Conservation (phyloP, 306 rosid genomes). For the Prunus fruticosa region DNA sequence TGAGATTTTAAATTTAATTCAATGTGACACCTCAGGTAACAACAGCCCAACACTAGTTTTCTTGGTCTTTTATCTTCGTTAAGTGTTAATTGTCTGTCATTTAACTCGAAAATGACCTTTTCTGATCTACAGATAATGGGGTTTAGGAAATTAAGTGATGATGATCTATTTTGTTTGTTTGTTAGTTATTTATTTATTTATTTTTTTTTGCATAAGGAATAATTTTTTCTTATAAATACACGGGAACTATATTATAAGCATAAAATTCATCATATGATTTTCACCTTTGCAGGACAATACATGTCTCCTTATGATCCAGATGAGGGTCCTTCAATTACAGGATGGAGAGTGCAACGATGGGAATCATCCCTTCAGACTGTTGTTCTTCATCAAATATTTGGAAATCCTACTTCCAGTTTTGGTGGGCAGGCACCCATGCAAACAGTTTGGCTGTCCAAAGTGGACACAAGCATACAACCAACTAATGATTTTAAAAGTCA, state of each 20-base stretch:
- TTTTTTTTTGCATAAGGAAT: background rate
- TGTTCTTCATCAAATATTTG: conserved; percentile 97
- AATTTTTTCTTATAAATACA: background rate
- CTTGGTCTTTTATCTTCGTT: no score
- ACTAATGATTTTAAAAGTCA: conserved; percentile 85
- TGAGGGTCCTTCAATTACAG: conserved; percentile 96
- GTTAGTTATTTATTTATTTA: background rate
- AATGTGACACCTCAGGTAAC: background rate
- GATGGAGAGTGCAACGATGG: conserved; percentile 99
- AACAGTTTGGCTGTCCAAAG: conserved; percentile 98
- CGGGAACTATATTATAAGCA: background rate
- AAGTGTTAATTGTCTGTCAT: no score
- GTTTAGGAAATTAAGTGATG: no score
- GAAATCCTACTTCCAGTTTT: conserved; percentile 86
- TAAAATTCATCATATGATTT: conserved; percentile 17
- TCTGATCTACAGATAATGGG: no score
- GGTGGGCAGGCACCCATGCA: conserved; percentile 98
- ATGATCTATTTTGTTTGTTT: background rate
- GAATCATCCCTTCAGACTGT: conserved; percentile 92
- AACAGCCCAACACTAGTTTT: background rate
- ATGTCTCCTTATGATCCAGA: conserved; percentile 99
- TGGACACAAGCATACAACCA: conserved; percentile 79
- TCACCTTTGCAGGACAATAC: conserved; percentile 78
- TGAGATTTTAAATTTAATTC: background rate
- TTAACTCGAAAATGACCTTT: no score